Base-by-base conservation (phyloP, 2,329 filamentous ascomycete genomes). In the Neonectria sp. region DNA sequence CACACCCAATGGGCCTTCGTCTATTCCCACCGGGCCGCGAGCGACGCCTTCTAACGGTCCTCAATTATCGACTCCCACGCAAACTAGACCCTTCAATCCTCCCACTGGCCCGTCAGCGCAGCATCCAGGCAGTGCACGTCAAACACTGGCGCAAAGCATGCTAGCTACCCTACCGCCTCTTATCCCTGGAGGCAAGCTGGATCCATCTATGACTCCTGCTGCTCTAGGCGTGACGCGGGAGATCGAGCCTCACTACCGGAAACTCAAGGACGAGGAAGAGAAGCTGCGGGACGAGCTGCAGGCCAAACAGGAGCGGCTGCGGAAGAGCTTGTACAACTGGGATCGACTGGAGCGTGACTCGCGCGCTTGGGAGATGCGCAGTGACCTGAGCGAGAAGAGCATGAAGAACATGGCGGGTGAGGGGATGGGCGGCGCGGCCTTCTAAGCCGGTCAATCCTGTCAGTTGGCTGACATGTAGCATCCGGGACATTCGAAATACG, bases 221-320 rank as follows among this genome's bases (percentile, higher is more conserved):
- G 81, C 82, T 4, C 62, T 80, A 1, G 86, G 87, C 17, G 84
- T 89, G 27, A 82, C 84, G 35, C 84, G 85, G 12, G 88, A 90
- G 49, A 78, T 89, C 17, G 86, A 89, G 68, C 76, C 83, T n/a
- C 86, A 89, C 75, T 85, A 84, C 70, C 81, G 82, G 37, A 86
- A 86, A 65, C 81, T 90, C 12, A 83, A 82, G 65, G 88, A 89
- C 45, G 88, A 90, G 52, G 88, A 90, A 73, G 88, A 90, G 75
- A 85, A 85, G 68, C 73, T 89, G 40, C 83, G 88, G 2, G 83
- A 86, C 48, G 88, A 90, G 60, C 78, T 88, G 33, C 82, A 84
- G 24, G 73, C 72, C 27, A 88, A 87, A 74, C 85, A 90, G 72
- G 88, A 90, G 48, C 84, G 84, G 68, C 77, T 90, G 45, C 82